Evolutionary conservation across 1,139 yeast species (phyloP).

Genomic region (Kodamaea alishanica): DNA sequence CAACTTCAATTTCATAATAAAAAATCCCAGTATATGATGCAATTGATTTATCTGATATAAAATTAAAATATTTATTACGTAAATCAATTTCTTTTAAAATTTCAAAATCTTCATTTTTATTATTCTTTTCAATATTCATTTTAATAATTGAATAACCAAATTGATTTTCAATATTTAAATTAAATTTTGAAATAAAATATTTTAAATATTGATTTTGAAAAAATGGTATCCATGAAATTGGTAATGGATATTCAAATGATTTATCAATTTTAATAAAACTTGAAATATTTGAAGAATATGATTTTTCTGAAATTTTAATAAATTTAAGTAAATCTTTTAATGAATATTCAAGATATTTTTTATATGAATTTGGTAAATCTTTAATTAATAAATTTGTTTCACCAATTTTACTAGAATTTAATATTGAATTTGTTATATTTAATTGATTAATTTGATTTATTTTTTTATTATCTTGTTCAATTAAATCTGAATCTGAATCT

Average conservation of each 20-base stretch:
- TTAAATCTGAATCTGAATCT: neutral
- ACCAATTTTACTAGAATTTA: slow-evolving; percentile 19
- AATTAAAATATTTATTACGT: slow-evolving; percentile 26
- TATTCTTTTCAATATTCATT: slow-evolving; percentile 14
- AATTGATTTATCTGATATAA: slow-evolving; percentile 34
- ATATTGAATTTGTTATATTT: slow-evolving; percentile 10
- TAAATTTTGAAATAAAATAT: slow-evolving; percentile 21
- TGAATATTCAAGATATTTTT: slow-evolving; percentile 21
- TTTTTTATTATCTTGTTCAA: neutral
- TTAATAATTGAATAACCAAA: slow-evolving; percentile 31
- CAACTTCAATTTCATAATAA: slow-evolving; percentile 38
- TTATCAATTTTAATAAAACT: slow-evolving; percentile 26
- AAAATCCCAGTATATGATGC: slow-evolving; percentile 31
- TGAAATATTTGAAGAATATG: slow-evolving; percentile 15
- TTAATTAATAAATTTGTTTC: slow-evolving; percentile 16
- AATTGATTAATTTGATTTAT: neutral
- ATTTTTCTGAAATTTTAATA: slow-evolving; percentile 20
- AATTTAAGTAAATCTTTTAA: slow-evolving; percentile 26
- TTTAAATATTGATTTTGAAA: slow-evolving; percentile 24
- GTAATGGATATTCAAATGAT: slow-evolving; percentile 33
- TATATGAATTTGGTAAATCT: slow-evolving; percentile 20
- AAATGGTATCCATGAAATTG: slow-evolving; percentile 41
- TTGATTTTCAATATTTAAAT: slow-evolving; percentile 23
- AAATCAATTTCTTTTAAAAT: slow-evolving; percentile 5
- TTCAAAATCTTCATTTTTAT: slow-evolving; percentile 5